Base-by-base conservation (phyloP, 306 rosid species). In the Cucumis melo region DNA sequence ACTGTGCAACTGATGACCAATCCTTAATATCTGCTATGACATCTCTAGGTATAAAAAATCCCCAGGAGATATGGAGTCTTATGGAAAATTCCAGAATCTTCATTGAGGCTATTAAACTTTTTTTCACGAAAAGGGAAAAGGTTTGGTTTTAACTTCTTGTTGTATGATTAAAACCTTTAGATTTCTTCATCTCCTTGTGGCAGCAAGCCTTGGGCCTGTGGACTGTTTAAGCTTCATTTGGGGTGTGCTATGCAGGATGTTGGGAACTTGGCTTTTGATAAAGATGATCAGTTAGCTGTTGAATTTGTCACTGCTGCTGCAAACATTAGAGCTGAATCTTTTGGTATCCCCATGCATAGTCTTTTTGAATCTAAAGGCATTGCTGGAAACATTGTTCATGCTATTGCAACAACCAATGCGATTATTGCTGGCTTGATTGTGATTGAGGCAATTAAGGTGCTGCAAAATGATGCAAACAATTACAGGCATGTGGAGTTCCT, bases 341-440 rank as follows among this genome's bases (percentile, higher is more conserved):
- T 95, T 84, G 97, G 90, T 77, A 92, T 95, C 80, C 90, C 99
- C 53, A 82, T 90, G 87, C 98, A 92, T 78, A 89, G 91, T 85
- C 99, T 92, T 80, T 95, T 95, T 82, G 99, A 95, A 88, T 97
- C 98, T 51, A 95, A 95, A 86, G 99, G 99, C 41, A 95, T 95
- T 84, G 99, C 99, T 68, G 99, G 99, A 62, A 95, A 95, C 82
- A 95, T 95, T 75, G 99, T 95, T 71, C 99, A 95, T 83, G 99
- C 99, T 75, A 97, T 95, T 79, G 99, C 99, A 32, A 95, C 99
- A 36, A 95, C 99, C 56, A 95, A 95, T 81, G 99, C 99, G 41
- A 80, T 92, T 73, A 86, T 95, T 83, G 99, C 99, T 77, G 99
- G 99, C 54, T 85, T 95, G 90, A 95, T 95, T 87, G 99, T 95